Base-by-base conservation (phyloP, 768 basidiomycete species). In the Termitomyces sp. region DNA sequence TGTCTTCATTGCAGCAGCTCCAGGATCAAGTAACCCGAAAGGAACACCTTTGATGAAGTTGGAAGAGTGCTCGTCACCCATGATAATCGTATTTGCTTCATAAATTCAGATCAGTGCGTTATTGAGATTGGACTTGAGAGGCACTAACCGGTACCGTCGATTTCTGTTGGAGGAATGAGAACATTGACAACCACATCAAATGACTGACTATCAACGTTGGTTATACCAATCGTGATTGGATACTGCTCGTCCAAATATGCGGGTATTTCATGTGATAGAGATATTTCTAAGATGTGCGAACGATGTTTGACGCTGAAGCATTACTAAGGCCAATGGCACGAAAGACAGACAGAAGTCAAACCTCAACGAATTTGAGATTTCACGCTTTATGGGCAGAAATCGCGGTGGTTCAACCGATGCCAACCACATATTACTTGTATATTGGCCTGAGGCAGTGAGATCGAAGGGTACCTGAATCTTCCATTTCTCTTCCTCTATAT, bases 221-320 rank as follows among this genome's bases (percentile, higher is more conserved):
- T 80, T 14, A 96, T 76, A 45, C 82, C 75, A 41, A 98, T 73
- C 11, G 67, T 65, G 60, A 98, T 85, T 0, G 88, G 85, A 63
- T 88, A 90, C 44, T 80, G 77, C 67, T 97, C 95, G 58, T 89
- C 85, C 35, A 96, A 68, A 66, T 87, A 90, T 1, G 91, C 92
- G 0, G 89, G 88, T 1, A 78, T 67, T 0, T 78, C 70, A 55
- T 93, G 86, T 1, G 74, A 67, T 44, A 94, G 65, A 0, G 74
- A 70, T 19, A 90, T 70, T 4, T 69, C 61, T 3, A 96, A 62
- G 0, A 69, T 67, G 58, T 90, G 90, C 0, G 84, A 77, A 21
- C 80, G 80, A 58, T 85, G 77, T 47, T 78, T 82, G 41, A 90
- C 78, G 21, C 87, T 90, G 37, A 24, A 12, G 42, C 14, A 34